phyloP scores from a whole-genome alignment of 2,329 filamentous ascomycete genomes.

The Torrubiella hemipterigena region DNA sequence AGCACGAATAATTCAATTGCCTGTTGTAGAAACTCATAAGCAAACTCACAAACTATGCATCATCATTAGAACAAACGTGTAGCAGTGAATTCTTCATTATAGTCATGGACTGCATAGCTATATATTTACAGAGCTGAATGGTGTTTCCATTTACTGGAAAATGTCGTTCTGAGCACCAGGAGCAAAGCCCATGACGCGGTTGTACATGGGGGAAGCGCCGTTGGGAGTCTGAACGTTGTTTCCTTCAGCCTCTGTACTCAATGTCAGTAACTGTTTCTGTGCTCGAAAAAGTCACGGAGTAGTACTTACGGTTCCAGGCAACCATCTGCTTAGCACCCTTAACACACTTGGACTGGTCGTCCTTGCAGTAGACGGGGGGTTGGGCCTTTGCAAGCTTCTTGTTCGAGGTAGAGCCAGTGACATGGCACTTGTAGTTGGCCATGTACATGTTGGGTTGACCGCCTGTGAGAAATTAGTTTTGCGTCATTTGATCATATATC shows the following conservation, averaged over 20 bases:
- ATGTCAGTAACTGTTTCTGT: background rate
- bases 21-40: too few relatives aligned
- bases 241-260: constrained; percentile 12
- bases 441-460: constrained; percentile 23
- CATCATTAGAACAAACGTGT: too few relatives aligned
- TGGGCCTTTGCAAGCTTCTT: constrained; percentile 23
- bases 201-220: constrained; percentile 14
- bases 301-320: constrained; percentile 26
- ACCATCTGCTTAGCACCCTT: constrained; percentile 35
- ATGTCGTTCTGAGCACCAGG: constrained; percentile 16
- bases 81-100: too few relatives aligned
- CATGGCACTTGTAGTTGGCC: constrained; percentile 33
- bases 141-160: constrained; percentile 7
- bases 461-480: constrained; percentile 3
- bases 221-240: constrained; percentile 14
- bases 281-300: too few relatives aligned
- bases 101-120: too few relatives aligned
- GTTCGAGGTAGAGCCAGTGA: constrained; percentile 25
- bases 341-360: constrained; percentile 25
- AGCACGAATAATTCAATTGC: too few relatives aligned
- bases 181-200: constrained; percentile 14
- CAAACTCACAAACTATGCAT: too few relatives aligned
- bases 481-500: too few relatives aligned
- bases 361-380: constrained; percentile 25
- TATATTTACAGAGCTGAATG: too few relatives aligned